A percentile compares a stretch with the other conserved stretches of the same genome.
Conservation (phyloP, 2,329 filamentous ascomycete genomes). For the Periconia sp. region DNA sequence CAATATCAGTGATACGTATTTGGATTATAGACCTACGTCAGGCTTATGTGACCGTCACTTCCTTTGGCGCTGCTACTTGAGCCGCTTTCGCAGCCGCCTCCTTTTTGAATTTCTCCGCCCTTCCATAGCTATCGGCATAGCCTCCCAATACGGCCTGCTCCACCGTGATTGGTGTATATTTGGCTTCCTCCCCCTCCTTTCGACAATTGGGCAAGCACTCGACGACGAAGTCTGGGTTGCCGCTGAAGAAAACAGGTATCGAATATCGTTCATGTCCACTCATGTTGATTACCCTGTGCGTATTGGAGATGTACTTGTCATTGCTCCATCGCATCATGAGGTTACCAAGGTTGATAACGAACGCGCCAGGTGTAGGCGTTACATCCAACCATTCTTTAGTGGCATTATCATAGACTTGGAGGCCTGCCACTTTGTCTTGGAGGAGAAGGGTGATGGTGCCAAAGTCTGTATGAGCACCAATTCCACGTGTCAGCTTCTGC, state of each 20-base stretch:
- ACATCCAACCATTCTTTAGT: conserved; percentile 79
- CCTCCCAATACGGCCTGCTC: conserved; percentile 48
- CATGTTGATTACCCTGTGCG: conserved; percentile 52
- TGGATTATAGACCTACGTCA: no score
- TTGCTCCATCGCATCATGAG: conserved; percentile 53
- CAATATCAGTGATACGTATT: no score
- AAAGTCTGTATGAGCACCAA: conserved; percentile 50
- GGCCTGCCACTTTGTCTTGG: conserved; percentile 56
- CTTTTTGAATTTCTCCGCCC: conserved; percentile 50
- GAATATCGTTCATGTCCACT: conserved; percentile 48
- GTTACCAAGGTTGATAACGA: conserved; percentile 82
- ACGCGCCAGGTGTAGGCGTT: conserved; percentile 73
- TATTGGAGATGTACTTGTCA: conserved; percentile 50
- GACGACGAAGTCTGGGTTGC: conserved; percentile 53
- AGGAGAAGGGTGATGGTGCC: conserved; percentile 46
- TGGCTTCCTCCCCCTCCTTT: conserved; percentile 40
- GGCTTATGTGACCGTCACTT: conserved; percentile 25
- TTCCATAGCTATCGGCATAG: conserved; percentile 53
- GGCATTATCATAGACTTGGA: conserved; percentile 73
- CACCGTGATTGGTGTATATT: conserved; percentile 52
- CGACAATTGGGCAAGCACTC: conserved; percentile 52
- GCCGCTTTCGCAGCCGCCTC: conserved; percentile 32
- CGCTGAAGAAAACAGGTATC: conserved; percentile 52
- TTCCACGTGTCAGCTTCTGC: conserved; percentile 43
- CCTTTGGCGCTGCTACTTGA: conserved; percentile 9